These are phyloP conservation scores for Talaromyces piceae DNA, from an alignment of 2,329 filamentous ascomycete genomes.

Conservation along the genomic window DNA sequence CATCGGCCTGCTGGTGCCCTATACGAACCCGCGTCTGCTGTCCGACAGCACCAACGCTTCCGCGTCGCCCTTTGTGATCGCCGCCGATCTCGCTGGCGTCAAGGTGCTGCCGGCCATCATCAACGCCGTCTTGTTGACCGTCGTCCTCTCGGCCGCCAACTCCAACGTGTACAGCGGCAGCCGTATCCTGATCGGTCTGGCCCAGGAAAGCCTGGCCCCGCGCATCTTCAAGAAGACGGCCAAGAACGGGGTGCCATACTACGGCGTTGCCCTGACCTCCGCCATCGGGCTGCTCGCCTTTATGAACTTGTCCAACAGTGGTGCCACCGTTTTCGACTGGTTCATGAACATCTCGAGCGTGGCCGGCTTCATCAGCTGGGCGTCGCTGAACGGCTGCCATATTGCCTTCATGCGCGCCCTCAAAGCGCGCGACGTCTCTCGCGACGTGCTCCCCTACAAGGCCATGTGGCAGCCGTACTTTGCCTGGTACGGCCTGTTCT, in stretches of 20 bases:
- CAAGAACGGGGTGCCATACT: conserved; percentile 54
- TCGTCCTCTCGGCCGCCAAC: conserved; percentile 70
- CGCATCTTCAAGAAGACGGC: conserved; percentile 55
- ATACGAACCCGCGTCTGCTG: conserved; percentile 40
- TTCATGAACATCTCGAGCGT: conserved; percentile 63
- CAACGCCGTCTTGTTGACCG: conserved; percentile 70
- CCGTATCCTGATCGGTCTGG: conserved; percentile 60
- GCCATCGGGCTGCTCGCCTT: conserved; percentile 59
- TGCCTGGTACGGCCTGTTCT: conserved; percentile 59
- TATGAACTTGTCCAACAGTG: conserved; percentile 52
- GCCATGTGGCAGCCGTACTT: conserved; percentile 58
- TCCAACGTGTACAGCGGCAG: conserved; percentile 68
- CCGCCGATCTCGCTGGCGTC: conserved; percentile 51
- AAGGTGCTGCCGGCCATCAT: conserved; percentile 60
- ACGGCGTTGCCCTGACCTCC: conserved; percentile 51
- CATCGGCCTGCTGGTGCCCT: conserved; percentile 54
- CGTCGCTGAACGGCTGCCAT: conserved; percentile 46
- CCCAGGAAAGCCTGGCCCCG: conserved; percentile 57
- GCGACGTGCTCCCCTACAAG: conserved; percentile 51
- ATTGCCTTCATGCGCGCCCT: conserved; percentile 59
- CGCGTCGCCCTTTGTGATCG: conserved; percentile 40
- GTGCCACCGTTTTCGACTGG: conserved; percentile 61
- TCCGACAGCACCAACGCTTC: conserved; percentile 46
- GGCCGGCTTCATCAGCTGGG: conserved; percentile 64
- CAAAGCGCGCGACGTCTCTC: conserved; percentile 49